A percentile compares a stretch with the other conserved stretches of the same genome.
phyloP scores from a whole-genome alignment of 805 yeast genomes.

The Saturnispora dispora region DNA sequence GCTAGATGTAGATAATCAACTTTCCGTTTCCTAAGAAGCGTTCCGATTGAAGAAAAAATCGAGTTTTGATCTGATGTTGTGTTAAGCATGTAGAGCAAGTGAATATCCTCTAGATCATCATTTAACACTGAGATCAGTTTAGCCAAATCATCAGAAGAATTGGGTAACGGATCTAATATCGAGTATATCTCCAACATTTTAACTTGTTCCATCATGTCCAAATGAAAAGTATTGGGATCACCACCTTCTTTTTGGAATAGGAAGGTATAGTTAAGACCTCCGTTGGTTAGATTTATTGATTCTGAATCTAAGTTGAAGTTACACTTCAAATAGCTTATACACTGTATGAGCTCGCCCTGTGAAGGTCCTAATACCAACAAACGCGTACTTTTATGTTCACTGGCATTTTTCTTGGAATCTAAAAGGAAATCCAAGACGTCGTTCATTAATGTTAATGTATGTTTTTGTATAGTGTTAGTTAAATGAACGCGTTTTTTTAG shows the following conservation, averaged over 20 bases:
- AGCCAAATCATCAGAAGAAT: neutral
- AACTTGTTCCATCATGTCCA: neutral
- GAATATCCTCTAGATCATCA: neutral
- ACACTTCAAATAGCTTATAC: neutral
- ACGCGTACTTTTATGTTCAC: neutral
- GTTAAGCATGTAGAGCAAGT: neutral
- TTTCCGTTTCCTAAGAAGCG: neutral
- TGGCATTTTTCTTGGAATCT: neutral
- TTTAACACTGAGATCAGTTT: neutral
- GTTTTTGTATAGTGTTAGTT: neutral
- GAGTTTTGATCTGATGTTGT: neutral
- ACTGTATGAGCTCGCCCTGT: neutral
- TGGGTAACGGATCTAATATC: neutral
- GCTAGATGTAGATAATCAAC: neutral
- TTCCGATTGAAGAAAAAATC: neutral
- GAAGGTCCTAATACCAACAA: neutral
- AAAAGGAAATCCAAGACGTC: neutral
- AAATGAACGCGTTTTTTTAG: neutral
- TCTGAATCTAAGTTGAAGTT: neutral
- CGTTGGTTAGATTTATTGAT: neutral
- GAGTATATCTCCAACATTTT: conserved; percentile 6
- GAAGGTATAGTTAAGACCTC: conserved; percentile 6
- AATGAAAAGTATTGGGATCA: neutral
- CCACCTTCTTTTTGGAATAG: neutral
- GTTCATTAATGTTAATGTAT: neutral